These are phyloP conservation scores for Curvularia spicifera DNA, from an alignment of 2,329 filamentous ascomycete genomes.

Conservation along the genomic window DNA sequence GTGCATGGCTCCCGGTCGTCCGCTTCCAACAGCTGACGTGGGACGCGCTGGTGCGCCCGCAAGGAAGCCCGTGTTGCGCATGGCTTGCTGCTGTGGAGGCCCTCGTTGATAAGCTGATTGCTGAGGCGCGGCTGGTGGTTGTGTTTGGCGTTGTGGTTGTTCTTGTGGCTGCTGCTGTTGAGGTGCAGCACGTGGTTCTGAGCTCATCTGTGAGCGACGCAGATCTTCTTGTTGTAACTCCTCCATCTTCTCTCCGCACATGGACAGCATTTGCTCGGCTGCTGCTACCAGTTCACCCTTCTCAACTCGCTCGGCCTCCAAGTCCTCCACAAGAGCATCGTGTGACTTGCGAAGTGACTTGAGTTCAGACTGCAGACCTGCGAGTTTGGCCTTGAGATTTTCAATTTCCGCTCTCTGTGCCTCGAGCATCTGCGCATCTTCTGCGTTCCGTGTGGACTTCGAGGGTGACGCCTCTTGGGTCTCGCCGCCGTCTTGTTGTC, in stretches of 20 bases:
- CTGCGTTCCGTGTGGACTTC: slow-evolving; percentile 30
- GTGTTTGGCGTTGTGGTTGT: neutral
- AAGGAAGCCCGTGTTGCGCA: slow-evolving; percentile 44
- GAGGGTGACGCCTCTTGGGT: slow-evolving; percentile 11
- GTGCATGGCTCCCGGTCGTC: slow-evolving; percentile 33
- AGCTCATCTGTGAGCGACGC: slow-evolving; percentile 58
- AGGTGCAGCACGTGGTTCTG: slow-evolving; percentile 24
- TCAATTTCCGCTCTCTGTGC: slow-evolving; percentile 71
- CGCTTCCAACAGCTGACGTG: slow-evolving; percentile 35
- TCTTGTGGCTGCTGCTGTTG: slow-evolving; percentile 20
- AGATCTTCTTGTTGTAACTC: slow-evolving; percentile 52
- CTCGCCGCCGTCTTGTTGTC: slow-evolving; percentile 21
- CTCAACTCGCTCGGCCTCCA: slow-evolving; percentile 78
- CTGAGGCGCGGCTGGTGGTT: neutral
- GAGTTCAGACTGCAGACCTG: slow-evolving; percentile 76
- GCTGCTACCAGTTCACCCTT: slow-evolving; percentile 83
- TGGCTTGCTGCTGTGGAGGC: slow-evolving; percentile 26
- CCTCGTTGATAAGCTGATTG: slow-evolving; percentile 23
- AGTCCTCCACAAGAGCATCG: slow-evolving; percentile 65
- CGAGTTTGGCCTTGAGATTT: slow-evolving; percentile 74
- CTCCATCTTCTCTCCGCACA: slow-evolving; percentile 59
- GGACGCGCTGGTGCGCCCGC: slow-evolving; percentile 38
- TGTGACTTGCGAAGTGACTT: slow-evolving; percentile 73
- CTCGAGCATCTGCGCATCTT: slow-evolving; percentile 61
- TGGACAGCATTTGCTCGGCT: slow-evolving; percentile 82